These are phyloP conservation scores for Medicago truncatula DNA, from an alignment of 306 rosid species.

Conservation along the genomic window MtrunA17r5.0-ANR NC_053043.1:38635001-38635500, in stretches of 20 bases:
- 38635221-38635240: constrained; percentile 56
- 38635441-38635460: constrained; percentile 75
- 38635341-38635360: constrained; percentile 47
- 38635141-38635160: too few species aligned
- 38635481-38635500: constrained; percentile 62
- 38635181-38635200: not conserved
- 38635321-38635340: constrained; percentile 62
- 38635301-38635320: constrained; percentile 64
- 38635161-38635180: too few species aligned
- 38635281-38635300: constrained; percentile 43
- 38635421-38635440: constrained; percentile 70
- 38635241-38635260: constrained; percentile 54
- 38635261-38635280: constrained; percentile 61
- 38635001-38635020: constrained; percentile 52
- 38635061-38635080: constrained; percentile 40
- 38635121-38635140: not conserved
- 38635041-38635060: constrained; percentile 79
- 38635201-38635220: constrained; percentile 9
- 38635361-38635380: constrained; percentile 70
- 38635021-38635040: constrained; percentile 64
- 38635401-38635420: constrained; percentile 73
- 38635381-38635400: constrained; percentile 56
- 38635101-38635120: too few species aligned
- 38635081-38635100: not conserved
- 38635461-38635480: constrained; percentile 60